phyloP scores from a whole-genome alignment of 306 rosid genomes.

The Vigna mungo region DNA sequence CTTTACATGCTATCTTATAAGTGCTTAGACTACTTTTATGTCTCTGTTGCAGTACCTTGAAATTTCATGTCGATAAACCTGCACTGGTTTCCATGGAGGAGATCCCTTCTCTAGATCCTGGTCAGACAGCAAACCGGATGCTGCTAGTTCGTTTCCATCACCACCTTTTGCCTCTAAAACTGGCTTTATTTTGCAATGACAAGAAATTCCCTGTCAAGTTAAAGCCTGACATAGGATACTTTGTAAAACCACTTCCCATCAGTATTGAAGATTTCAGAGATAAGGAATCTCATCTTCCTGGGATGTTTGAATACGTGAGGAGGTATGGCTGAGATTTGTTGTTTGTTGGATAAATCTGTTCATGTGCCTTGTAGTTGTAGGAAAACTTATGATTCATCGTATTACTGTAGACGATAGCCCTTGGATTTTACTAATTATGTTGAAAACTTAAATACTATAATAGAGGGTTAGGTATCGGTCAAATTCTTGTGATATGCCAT shows the following conservation, averaged over 20 bases:
- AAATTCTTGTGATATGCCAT: constrained; percentile 27
- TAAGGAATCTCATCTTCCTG: constrained; percentile 82
- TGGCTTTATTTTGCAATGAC: constrained; percentile 77
- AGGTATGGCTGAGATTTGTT: constrained; percentile 61
- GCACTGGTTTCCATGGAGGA: constrained; percentile 69
- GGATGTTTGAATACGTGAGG: constrained; percentile 92
- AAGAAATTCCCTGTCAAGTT: constrained; percentile 72
- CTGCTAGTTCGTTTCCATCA: constrained; percentile 87
- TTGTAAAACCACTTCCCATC: constrained; percentile 75
- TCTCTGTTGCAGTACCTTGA: constrained; percentile 62
- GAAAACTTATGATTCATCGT: constrained; percentile 1
- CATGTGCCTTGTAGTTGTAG: constrained; percentile 27
- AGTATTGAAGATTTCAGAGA: constrained; percentile 65
- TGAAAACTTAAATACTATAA: background rate
- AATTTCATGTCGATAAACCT: constrained; percentile 55
- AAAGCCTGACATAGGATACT: constrained; percentile 94
- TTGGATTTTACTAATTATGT: constrained; percentile 17
- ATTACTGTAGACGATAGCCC: background rate
- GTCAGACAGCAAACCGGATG: constrained; percentile 63
- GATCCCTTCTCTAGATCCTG: constrained; percentile 78
- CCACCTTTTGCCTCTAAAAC: constrained; percentile 90
- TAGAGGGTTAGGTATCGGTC: background rate
- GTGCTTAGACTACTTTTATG: constrained; percentile 42
- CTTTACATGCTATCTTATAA: constrained; percentile 29
- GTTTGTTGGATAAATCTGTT: constrained; percentile 10